Evolutionary conservation across 2,329 filamentous ascomycete species (phyloP).

Genomic region (Nothophaeocryptopus gaeumannii): DNA sequence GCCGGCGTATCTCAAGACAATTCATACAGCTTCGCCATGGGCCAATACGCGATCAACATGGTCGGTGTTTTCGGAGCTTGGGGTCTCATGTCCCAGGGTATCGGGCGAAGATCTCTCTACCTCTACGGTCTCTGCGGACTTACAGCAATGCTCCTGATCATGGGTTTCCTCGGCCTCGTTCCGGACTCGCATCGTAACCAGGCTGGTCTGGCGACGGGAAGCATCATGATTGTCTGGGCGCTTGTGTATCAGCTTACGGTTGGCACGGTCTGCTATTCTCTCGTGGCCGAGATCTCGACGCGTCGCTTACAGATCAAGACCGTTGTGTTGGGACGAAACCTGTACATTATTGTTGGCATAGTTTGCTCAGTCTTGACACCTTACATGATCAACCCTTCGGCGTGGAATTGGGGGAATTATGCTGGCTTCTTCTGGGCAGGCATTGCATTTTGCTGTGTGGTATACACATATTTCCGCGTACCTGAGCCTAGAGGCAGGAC

Average conservation of each 20-base stretch:
- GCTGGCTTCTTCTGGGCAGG: slow-evolving; percentile 81
- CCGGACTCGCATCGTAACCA: slow-evolving; percentile 52
- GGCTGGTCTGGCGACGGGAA: slow-evolving; percentile 73
- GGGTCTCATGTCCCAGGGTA: slow-evolving; percentile 70
- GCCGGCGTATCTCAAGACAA: slow-evolving; percentile 44
- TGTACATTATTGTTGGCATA: slow-evolving; percentile 76
- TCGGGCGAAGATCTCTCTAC: slow-evolving; percentile 75
- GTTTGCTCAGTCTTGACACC: slow-evolving; percentile 78
- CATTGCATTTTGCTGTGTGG: slow-evolving; percentile 73
- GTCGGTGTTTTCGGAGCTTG: slow-evolving; percentile 77
- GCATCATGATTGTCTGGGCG: slow-evolving; percentile 80
- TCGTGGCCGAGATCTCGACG: slow-evolving; percentile 81
- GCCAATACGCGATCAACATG: slow-evolving; percentile 66
- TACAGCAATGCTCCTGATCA: slow-evolving; percentile 72
- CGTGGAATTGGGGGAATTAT: slow-evolving; percentile 86
- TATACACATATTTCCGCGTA: slow-evolving; percentile 77
- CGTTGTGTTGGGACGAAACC: slow-evolving; percentile 76
- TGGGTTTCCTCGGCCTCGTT: slow-evolving; percentile 79
- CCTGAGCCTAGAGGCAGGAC: slow-evolving; percentile 77
- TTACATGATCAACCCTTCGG: slow-evolving; percentile 86
- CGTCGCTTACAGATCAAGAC: slow-evolving; percentile 86
- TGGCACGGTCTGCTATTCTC: slow-evolving; percentile 83
- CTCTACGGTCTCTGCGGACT: slow-evolving; percentile 71
- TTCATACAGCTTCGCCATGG: slow-evolving; percentile 51
- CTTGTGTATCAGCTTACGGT: slow-evolving; percentile 82